Percentiles rank a stretch among this genome's conserved stretches.
These are phyloP conservation scores for Neofusicoccum sp. DNA, from an alignment of 2,329 filamentous ascomycete genomes.

Conservation along the genomic window DNA sequence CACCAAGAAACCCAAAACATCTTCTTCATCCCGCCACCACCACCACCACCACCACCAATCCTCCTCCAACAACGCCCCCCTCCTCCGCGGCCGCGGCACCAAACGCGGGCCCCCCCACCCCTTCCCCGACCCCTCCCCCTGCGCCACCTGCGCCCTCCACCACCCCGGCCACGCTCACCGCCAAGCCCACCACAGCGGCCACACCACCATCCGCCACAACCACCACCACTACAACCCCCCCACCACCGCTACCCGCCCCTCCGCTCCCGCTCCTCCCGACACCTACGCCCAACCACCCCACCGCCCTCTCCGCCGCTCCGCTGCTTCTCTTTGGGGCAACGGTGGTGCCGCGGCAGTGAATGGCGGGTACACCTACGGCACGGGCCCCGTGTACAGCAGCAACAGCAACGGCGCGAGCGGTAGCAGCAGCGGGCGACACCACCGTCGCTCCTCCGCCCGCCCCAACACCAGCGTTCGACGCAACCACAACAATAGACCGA, in stretches of 20 bases:
- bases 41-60: background rate
- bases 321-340: background rate
- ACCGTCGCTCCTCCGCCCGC: background rate
- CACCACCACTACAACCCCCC: background rate
- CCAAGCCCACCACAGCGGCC: background rate
- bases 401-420: background rate
- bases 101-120: background rate
- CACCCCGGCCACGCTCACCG: slow-evolving; percentile 6
- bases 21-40: background rate
- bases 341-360: no score
- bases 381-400: background rate
- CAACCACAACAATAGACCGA: background rate
- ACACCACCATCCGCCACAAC: background rate
- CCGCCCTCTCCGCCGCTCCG: background rate
- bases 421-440: background rate
- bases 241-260: background rate
- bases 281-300: background rate
- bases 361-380: background rate
- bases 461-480: background rate
- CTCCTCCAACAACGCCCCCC: background rate
- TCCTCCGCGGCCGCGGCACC: slow-evolving; percentile 3
- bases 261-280: background rate
- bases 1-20: background rate
- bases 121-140: background rate
- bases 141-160: slow-evolving; percentile 4